Evolutionary conservation across 116 monocot species (phyloP), one percentile per base, ranked within the genome.

Genomic region (Iris pallida): DNA sequence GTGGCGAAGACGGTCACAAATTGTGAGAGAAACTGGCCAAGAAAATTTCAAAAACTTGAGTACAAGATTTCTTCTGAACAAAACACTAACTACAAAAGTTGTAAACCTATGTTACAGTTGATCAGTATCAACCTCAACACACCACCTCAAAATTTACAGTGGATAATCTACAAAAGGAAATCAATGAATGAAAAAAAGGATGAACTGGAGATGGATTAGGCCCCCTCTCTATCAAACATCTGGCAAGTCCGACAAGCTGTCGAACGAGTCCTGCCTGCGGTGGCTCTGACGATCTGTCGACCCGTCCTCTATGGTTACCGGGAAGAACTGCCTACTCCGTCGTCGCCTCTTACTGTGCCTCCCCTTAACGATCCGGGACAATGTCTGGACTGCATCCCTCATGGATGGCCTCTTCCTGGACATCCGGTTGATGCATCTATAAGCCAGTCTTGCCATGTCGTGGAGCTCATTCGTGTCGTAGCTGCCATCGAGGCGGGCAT

Each of bases 321-420:
- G 42, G 18, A 73, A 13, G 12, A 64, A 75, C 65, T 43, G 64
- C 47, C 64, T 80, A 12, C 44, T 52, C n/a, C 70, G 79, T 13
- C 63, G 69, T n/a, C 30, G 30, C 53, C 66, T 79, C 56, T 70
- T 80, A 63, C 54, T 69, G 13, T 71, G 69, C 20, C 71, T 75
- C 41, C 15, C 47, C 19, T 80, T 88, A 46, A 73, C 17, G 5
- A 83, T 68, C 18, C 60, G 59, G 6, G 75, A 79, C 60, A 92
- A 67, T 42, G 77, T 58, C 56, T 90, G 97, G 41, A 92, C 92
- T 3, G 90, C 77, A 41, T 90, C 87, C 66, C 90, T 73, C 92
- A 97, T 97, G 13, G 81, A 73, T 1, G 97, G 92, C 11, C 97
- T 73, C 61, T 82, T 87, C 57, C 72, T 82, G 1, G 87, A 79